phyloP scores from a whole-genome alignment of 352 stramenopile species.

The Pythium vanterpoolii region DNA sequence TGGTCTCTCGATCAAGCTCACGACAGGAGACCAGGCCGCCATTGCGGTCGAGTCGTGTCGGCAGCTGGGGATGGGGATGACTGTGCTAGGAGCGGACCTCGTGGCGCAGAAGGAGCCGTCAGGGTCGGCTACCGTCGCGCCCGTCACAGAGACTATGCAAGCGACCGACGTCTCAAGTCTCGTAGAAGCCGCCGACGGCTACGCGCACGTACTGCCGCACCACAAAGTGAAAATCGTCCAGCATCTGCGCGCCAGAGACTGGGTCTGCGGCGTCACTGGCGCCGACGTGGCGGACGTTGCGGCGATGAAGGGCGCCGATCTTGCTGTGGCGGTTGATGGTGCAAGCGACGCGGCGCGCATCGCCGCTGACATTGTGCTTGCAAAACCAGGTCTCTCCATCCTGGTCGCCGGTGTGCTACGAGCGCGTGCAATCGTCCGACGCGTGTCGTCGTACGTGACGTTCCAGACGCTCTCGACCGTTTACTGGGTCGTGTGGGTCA shows the following conservation, averaged over 20 bases:
- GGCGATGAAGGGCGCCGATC: conserved; percentile 63
- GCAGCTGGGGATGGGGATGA: conserved; percentile 89
- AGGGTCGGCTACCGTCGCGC: background rate
- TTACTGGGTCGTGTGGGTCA: conserved; percentile 93
- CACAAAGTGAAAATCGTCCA: conserved; percentile 92
- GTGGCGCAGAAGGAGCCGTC: conserved; percentile 24
- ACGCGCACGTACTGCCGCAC: conserved; percentile 91
- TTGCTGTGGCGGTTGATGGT: conserved; percentile 80
- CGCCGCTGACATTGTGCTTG: conserved; percentile 94
- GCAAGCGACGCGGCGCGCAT: conserved; percentile 86
- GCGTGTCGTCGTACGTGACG: conserved; percentile 93
- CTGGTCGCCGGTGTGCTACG: conserved; percentile 90
- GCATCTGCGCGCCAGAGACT: conserved; percentile 75
- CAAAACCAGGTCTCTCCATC: conserved; percentile 89
- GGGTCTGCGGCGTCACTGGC: conserved; percentile 77
- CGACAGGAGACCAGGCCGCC: conserved; percentile 94
- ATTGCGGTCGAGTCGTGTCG: conserved; percentile 93
- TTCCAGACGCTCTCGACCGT: conserved; percentile 92
- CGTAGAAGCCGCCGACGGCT: conserved; percentile 93
- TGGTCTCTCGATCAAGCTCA: conserved; percentile 96
- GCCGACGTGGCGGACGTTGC: conserved; percentile 68
- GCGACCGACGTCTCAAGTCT: background rate
- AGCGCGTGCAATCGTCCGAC: conserved; percentile 92
- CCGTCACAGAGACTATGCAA: conserved; percentile 18
- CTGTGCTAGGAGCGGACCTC: conserved; percentile 78